A percentile compares a stretch with the other conserved stretches of the same genome.
Evolutionary conservation across 2,329 filamentous ascomycete genomes (phyloP).

Genomic region (Penicillium sp.): DNA sequence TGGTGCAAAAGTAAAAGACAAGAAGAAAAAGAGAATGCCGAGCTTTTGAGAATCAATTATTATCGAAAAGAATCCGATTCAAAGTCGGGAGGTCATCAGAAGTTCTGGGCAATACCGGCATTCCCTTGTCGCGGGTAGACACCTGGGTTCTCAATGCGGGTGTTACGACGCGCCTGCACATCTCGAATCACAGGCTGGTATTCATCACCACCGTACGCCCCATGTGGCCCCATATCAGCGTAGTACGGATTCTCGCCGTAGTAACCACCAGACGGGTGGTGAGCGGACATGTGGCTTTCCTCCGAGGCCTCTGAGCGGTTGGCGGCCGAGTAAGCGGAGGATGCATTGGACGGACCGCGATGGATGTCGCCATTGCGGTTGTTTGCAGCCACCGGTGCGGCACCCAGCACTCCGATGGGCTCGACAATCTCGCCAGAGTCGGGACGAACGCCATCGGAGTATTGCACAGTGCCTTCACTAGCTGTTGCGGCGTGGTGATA

Average conservation of each 20-base stretch:
- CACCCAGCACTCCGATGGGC: constrained; percentile 75
- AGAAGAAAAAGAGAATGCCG: constrained; percentile 10
- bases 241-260: constrained; percentile 58
- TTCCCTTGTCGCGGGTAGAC: constrained; percentile 87
- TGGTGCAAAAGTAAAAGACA: constrained; percentile 1
- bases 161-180: constrained; percentile 87
- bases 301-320: constrained; percentile 65
- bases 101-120: constrained; percentile 95
- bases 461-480: constrained; percentile 55
- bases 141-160: constrained; percentile 84
- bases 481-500: constrained; percentile 58
- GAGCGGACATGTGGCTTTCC: constrained; percentile 50
- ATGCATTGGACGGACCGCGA: constrained; percentile 90
- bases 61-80: constrained; percentile 24
- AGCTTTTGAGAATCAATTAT: constrained; percentile 13
- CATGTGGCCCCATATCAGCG: constrained; percentile 42
- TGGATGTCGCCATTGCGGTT: constrained; percentile 69
- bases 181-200: constrained; percentile 85
- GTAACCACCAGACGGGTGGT: constrained; percentile 48
- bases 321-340: constrained; percentile 85
- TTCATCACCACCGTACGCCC: constrained; percentile 54
- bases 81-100: constrained; percentile 49
- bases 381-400: constrained; percentile 59
- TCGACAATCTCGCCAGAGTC: constrained; percentile 71
- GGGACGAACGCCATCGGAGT: constrained; percentile 59